A percentile compares a stretch with the other conserved stretches of the same genome.
phyloP scores from a whole-genome alignment of 495 filamentous ascomycete species.

The Mytilinidion resinicola region DNA sequence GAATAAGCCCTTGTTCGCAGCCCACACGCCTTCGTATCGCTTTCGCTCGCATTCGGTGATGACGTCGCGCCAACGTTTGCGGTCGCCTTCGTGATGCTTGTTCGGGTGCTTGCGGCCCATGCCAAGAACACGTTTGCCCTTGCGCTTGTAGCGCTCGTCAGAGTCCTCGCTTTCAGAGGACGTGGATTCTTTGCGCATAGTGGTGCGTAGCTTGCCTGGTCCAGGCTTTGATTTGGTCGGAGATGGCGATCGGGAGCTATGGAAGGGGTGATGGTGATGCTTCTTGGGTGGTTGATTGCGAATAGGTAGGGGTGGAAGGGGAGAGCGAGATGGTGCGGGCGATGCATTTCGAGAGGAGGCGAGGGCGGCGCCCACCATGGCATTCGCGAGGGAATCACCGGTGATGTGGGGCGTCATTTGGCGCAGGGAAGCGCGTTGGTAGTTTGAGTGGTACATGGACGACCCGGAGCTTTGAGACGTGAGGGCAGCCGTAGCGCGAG shows the following conservation, averaged over 20 bases:
- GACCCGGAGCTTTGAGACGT: constrained; percentile 4
- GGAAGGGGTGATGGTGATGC: constrained; percentile 43
- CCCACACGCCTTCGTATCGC: constrained; percentile 96
- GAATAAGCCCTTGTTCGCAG: constrained; percentile 74
- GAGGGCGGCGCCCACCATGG: constrained; percentile 79
- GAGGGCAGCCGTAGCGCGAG: constrained; percentile 2
- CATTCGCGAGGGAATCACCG: constrained; percentile 56
- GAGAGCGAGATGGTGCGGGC: constrained; percentile 29
- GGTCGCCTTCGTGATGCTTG: constrained; percentile 81
- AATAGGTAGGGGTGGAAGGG: constrained; percentile 35
- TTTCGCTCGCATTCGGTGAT: constrained; percentile 73
- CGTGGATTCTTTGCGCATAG: constrained; percentile 56
- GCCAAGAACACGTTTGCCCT: constrained; percentile 25
- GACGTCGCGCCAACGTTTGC: constrained; percentile 74
- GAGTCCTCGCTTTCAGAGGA: constrained; percentile 51
- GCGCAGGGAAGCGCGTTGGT: constrained; percentile 30
- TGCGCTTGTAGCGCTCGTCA: constrained; percentile 46
- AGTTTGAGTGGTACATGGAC: constrained; percentile 17
- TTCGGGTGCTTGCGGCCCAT: constrained; percentile 64
- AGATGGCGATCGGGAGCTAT: constrained; percentile 47
- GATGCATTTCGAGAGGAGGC: constrained; percentile 64
- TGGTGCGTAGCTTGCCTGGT: constrained; percentile 54
- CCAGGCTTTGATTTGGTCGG: constrained; percentile 39
- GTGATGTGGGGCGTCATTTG: constrained; percentile 37
- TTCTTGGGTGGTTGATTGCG: constrained; percentile 23